Evolutionary conservation across 78 protist genomes (phyloP), one percentile per base, ranked within the genome.

Genomic region (Dictyostelium citrinum): DNA sequence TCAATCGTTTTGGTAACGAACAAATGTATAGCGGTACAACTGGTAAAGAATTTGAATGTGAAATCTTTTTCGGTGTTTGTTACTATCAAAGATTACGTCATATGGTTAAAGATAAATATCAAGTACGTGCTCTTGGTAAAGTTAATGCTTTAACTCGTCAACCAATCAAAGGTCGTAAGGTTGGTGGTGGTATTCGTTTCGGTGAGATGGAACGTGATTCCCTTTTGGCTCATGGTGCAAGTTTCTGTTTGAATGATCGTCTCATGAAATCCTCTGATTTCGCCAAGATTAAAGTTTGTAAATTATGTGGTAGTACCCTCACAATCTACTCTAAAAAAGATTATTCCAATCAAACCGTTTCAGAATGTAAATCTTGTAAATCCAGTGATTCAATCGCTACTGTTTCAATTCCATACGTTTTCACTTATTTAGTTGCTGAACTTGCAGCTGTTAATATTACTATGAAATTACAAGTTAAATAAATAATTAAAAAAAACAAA

Each of bases 191-290:
- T 51, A 97, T 99, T 39, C 99, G 99, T n/a, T 97, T 99, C 9
- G 99, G 99, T 22, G 99, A 99, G 90, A 99, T 99, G 99, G 99
- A 99, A 91, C 98, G 99, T 35, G 99, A 99, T 43, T 90, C 99
- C 5, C 70, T 99, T 51, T 64, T 99, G 6, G 98, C 99, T 8
- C 99, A 99, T 92, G 99, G 99, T 61, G 60, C 95, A 11, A 51
- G 99, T 5, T 96, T 82, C 79, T 79, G 98, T 31, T 75, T 99
- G 46, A 95, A 96, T 41, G 99, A 99, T 85, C 98, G 99, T 31
- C 83, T 98, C 76, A 10, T 97, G 91, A 91, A 97, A 83, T 81
- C 97, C 80, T 97, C 99, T 0, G 99, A 98, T 75, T 33, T 31
- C 7, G 43, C 60, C 17, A 14, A 29, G 33, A 90, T 88, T 12